Evolutionary conservation across 1,284 basidiomycete species (phyloP).

Genomic region (Malassezia slooffiae): DNA sequence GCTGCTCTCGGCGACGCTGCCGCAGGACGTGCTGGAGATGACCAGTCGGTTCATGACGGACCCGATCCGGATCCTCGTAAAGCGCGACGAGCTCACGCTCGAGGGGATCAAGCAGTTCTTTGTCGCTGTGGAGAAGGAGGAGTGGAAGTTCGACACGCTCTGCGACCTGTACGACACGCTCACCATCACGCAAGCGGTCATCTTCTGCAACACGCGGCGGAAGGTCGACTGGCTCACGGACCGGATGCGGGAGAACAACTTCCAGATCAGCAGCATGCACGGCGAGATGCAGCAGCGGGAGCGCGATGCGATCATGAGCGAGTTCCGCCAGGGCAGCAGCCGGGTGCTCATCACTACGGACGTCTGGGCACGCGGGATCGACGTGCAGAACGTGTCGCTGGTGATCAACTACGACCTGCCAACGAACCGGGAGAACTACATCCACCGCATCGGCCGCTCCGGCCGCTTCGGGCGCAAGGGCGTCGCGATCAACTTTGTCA

Average conservation of each 20-base stretch:
- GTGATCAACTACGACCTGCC: conserved; percentile 98
- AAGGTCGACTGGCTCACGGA: conserved; percentile 99
- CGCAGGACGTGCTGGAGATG: conserved; percentile 97
- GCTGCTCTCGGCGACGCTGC: conserved; percentile 84
- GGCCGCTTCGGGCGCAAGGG: conserved; percentile 91
- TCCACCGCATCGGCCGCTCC: conserved; percentile 89
- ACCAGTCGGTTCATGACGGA: conserved; percentile 99
- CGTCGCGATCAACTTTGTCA: conserved; percentile 52
- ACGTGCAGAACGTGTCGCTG: conserved; percentile 93
- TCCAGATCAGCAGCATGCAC: conserved; percentile 52
- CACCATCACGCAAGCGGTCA: conserved; percentile 98
- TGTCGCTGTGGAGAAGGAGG: conserved; percentile 98
- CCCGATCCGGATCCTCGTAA: conserved; percentile 93
- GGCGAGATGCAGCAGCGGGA: conserved; percentile 99
- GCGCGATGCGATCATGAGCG: conserved; percentile 95
- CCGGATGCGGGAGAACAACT: conserved; percentile 70
- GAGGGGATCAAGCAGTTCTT: conserved; percentile 99
- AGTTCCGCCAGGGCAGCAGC: conserved; percentile 78
- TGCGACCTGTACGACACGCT: conserved; percentile 94
- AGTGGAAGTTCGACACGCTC: conserved; percentile 99
- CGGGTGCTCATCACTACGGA: conserved; percentile 52
- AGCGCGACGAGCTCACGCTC: conserved; percentile 97
- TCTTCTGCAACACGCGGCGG: conserved; percentile 96
- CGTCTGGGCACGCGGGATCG: conserved; percentile 96
- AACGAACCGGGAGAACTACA: conserved; percentile 88